Percentiles rank a stretch among this genome's conserved stretches.
Evolutionary conservation across 148 eudicot genomes (phyloP).

Genomic region (Vaccinium vitisidaea): DNA sequence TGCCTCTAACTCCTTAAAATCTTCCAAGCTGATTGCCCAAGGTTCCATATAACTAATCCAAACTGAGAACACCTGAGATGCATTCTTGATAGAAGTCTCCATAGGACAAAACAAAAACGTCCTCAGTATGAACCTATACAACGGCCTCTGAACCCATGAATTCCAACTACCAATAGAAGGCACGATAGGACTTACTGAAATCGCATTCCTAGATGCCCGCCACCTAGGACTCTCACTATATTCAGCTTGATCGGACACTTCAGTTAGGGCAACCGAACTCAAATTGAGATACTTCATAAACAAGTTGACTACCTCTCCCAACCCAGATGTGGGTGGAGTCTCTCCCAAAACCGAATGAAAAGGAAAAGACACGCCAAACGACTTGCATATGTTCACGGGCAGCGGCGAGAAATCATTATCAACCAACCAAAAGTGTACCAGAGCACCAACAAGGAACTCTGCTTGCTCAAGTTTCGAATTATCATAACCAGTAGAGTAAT

Average conservation of each 20-base stretch:
- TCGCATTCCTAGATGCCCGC: slow-evolving; percentile 39
- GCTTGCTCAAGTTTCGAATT: slow-evolving; percentile 47
- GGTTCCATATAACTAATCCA: slow-evolving; percentile 80
- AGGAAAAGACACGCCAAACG: slow-evolving; percentile 57
- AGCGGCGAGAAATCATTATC: slow-evolving; percentile 86
- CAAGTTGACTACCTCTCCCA: slow-evolving; percentile 73
- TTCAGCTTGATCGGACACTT: slow-evolving; percentile 42
- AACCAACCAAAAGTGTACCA: slow-evolving; percentile 68
- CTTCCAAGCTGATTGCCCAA: slow-evolving; percentile 67
- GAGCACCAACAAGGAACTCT: slow-evolving; percentile 61
- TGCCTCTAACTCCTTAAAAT: slow-evolving; percentile 60
- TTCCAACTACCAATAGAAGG: slow-evolving; percentile 64
- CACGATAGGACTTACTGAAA: slow-evolving; percentile 30
- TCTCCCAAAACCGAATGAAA: slow-evolving; percentile 70
- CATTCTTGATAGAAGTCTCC: slow-evolving; percentile 75
- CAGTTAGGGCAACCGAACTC: slow-evolving; percentile 35
- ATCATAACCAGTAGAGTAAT: slow-evolving; percentile 56
- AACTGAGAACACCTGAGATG: slow-evolving; percentile 66
- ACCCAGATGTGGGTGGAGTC: slow-evolving; percentile 74
- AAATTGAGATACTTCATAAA: slow-evolving; percentile 72
- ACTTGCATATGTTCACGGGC: slow-evolving; percentile 60
- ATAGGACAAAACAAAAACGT: slow-evolving; percentile 84
- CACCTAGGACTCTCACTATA: slow-evolving; percentile 38
- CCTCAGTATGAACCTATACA: slow-evolving; percentile 80
- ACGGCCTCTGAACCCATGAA: slow-evolving; percentile 69